Evolutionary conservation across 2,329 filamentous ascomycete genomes (phyloP), one percentile per base, ranked within the genome.

Genomic region (Chaetoscypha palmicola): DNA sequence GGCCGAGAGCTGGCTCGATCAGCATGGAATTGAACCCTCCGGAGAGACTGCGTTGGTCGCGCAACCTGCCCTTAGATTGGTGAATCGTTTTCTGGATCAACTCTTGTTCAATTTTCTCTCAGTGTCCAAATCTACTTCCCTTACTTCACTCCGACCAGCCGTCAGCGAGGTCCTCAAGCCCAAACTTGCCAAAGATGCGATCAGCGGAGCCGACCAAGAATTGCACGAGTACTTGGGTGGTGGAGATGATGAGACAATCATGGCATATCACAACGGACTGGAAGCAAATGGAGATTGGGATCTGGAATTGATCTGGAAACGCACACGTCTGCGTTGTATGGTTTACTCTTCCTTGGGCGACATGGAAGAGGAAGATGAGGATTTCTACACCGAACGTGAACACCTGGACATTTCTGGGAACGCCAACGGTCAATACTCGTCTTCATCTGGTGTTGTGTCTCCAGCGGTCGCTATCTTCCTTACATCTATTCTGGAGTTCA

Each of bases 281-380:
- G 67, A 70, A 23, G 65, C 71, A 2, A 65, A 68, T 9, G 72
- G 72, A 2, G 79, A 83, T 54, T 97, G 91, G 79, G 89, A 97
- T 62, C 69, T 94, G n/a, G 86, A 96, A 61, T 73, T 90, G 44
- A 83, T 90, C 14, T 98, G 92, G 90, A 96, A 94, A 68, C 78
- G 92, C 54, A 92, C 90, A 0, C 80, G 92, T 43, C 68, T 98
- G 57, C 80, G 92, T 48, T 95, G 92, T 64, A 98, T 98, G 92
- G 91, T 98, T 17, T 97, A 97, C 63, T 97, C 90, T 7, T 90
- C 92, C 7, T 71, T 98, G 5, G 92, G 92, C 34, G 91, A 98
- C 60, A 81, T 98, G 75, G 94, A 98, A 64, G 92, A 98, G 66
- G 90, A 97, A 54, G 92, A 98, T 53, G 92, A 97, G 64, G 91